phyloP scores from a whole-genome alignment of 805 yeast genomes.

The Yamadazyma ubonensis region DNA sequence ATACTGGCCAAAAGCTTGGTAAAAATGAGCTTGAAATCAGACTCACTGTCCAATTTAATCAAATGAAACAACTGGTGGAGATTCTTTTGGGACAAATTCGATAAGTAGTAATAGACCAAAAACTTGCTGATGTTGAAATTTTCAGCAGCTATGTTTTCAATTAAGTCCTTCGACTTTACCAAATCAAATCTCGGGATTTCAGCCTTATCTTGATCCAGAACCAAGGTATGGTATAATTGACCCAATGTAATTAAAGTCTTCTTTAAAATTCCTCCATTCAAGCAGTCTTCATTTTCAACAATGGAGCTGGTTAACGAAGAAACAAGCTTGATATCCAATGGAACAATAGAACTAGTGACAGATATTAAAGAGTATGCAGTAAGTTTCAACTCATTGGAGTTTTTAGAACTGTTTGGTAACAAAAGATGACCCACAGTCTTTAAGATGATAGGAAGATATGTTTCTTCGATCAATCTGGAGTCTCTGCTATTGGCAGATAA shows the following conservation, averaged over 20 bases:
- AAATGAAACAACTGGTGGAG: slow-evolving; percentile 23
- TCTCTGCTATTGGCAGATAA: slow-evolving; percentile 59
- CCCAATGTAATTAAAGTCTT: slow-evolving; percentile 41
- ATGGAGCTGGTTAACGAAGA: slow-evolving; percentile 34
- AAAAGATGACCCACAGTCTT: slow-evolving; percentile 59
- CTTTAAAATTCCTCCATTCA: slow-evolving; percentile 21
- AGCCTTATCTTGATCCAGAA: slow-evolving; percentile 1
- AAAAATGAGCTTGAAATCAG: slow-evolving; percentile 18
- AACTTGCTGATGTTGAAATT: slow-evolving; percentile 24
- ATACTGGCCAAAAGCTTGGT: slow-evolving; percentile 14
- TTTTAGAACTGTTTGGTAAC: slow-evolving; percentile 17
- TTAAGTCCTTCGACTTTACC: slow-evolving; percentile 3
- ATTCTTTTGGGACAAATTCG: slow-evolving; percentile 21
- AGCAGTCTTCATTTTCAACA: slow-evolving; percentile 20
- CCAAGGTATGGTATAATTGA: slow-evolving; percentile 33
- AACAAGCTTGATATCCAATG: slow-evolving; percentile 42
- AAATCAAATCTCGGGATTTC: slow-evolving; percentile 9
- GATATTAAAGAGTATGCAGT: slow-evolving; percentile 82
- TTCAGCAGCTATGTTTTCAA: slow-evolving; percentile 5
- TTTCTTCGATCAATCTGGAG: slow-evolving; percentile 44
- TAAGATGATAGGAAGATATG: slow-evolving; percentile 54
- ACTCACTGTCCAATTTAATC: slow-evolving; percentile 17
- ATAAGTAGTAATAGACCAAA: slow-evolving; percentile 27
- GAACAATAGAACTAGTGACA: slow-evolving; percentile 72
- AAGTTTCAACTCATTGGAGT: slow-evolving; percentile 60